phyloP scores from a whole-genome alignment of 805 yeast genomes.

The Candida tammaniensis region DNA sequence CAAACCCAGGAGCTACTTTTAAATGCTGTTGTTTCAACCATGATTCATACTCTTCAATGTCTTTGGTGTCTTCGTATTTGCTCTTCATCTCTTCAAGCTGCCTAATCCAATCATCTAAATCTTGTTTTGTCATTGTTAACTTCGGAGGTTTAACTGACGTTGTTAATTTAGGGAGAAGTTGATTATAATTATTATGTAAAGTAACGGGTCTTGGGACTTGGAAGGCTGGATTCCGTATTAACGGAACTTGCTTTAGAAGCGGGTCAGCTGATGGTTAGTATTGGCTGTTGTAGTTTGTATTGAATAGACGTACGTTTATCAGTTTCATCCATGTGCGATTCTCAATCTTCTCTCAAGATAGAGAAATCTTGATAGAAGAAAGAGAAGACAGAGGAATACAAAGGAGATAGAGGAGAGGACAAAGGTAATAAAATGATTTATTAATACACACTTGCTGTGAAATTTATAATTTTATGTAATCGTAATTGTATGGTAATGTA shows the following conservation, averaged over 20 bases:
- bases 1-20: slow-evolving; percentile 42
- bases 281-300: neutral
- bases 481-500: neutral
- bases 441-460: neutral
- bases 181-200: slow-evolving; percentile 47
- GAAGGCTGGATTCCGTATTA: slow-evolving; percentile 49
- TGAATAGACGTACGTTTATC: slow-evolving; percentile 8
- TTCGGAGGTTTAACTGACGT: slow-evolving; percentile 37
- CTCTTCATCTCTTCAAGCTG: slow-evolving; percentile 18
- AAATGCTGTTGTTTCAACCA: slow-evolving; percentile 32
- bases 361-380: neutral
- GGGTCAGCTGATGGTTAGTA: slow-evolving; percentile 39
- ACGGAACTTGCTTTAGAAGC: slow-evolving; percentile 51
- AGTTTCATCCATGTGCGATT: slow-evolving; percentile 10
- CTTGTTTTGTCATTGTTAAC: slow-evolving; percentile 23
- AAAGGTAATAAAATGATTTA: too few relatives aligned
- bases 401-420: too few relatives aligned
- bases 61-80: slow-evolving; percentile 11
- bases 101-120: slow-evolving; percentile 26
- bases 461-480: too few relatives aligned
- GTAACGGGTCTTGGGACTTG: slow-evolving; percentile 56
- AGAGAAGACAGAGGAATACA: neutral
- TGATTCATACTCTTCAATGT: slow-evolving; percentile 15
- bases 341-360: neutral
- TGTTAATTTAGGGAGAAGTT: slow-evolving; percentile 32